phyloP scores from a whole-genome alignment of 192 early-diverging fungal species.

The Cetraspora pellucida region DNA sequence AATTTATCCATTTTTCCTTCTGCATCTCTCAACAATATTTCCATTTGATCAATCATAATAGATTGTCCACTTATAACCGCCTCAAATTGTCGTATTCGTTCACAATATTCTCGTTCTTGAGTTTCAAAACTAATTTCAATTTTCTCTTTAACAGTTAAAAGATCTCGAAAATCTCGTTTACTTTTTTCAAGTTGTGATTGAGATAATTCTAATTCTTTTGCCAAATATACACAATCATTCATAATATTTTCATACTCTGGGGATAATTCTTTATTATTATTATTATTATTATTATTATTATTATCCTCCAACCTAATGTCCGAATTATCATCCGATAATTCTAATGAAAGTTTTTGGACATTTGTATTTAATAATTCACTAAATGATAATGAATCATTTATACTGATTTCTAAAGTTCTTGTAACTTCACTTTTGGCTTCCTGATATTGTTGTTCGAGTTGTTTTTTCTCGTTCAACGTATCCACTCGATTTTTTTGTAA shows the following conservation, averaged over 20 bases:
- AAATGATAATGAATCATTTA: neutral
- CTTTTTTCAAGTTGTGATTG: slow-evolving; percentile 26
- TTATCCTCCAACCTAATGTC: neutral
- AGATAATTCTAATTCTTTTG: slow-evolving; percentile 17
- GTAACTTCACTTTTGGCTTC: slow-evolving; percentile 23
- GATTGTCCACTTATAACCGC: slow-evolving; percentile 17
- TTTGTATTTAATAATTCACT: slow-evolving; percentile 28
- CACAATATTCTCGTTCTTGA: slow-evolving; percentile 27
- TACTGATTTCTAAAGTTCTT: slow-evolving; percentile 25
- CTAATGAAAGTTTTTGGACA: slow-evolving; percentile 1
- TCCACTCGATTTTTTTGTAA: slow-evolving; percentile 25
- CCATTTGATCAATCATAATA: slow-evolving; percentile 30
- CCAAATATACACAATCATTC: slow-evolving; percentile 25
- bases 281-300: neutral
- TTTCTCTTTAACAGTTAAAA: slow-evolving; percentile 19
- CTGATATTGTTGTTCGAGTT: slow-evolving; percentile 28
- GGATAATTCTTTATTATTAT: slow-evolving; percentile 1
- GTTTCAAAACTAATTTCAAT: slow-evolving; percentile 27
- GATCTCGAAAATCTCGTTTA: slow-evolving; percentile 13
- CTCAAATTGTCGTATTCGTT: slow-evolving; percentile 25
- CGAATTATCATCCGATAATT: neutral
- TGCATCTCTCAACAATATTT: slow-evolving; percentile 23
- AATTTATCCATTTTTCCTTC: slow-evolving; percentile 32
- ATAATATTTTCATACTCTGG: slow-evolving; percentile 20
- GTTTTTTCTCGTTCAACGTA: slow-evolving; percentile 34